Evolutionary conservation across 306 rosid species (phyloP).

Genomic region (Quercus variabilis): DNA sequence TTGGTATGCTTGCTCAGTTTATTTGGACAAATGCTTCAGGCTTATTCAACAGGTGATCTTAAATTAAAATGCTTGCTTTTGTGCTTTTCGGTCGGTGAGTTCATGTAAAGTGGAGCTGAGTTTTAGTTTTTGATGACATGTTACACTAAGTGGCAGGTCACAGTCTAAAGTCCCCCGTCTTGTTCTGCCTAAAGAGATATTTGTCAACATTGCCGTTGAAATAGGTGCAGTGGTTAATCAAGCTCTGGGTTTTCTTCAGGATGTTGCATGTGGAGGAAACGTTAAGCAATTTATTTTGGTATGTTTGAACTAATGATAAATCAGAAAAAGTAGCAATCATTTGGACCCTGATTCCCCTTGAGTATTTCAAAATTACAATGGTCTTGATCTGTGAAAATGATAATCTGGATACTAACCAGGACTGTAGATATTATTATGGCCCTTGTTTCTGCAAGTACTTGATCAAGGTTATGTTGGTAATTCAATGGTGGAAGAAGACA

Average conservation of each 20-base stretch:
- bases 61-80: conserved; percentile 14
- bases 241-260: conserved; percentile 65
- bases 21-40: conserved; percentile 74
- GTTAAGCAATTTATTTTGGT: conserved; percentile 70
- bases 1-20: conserved; percentile 78
- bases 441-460: neutral
- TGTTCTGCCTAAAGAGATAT: conserved; percentile 59
- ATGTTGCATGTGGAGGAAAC: conserved; percentile 77
- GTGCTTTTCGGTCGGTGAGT: conserved; percentile 6
- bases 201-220: conserved; percentile 56
- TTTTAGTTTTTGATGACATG: conserved; percentile 12
- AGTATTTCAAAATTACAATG: neutral
- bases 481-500: neutral
- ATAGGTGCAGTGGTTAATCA: conserved; percentile 59
- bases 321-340: conserved; percentile 7
- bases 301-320: conserved; percentile 20
- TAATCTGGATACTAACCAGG: neutral
- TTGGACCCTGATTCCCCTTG: neutral
- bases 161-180: conserved; percentile 64
- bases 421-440: neutral
- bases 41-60: conserved; percentile 50
- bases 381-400: neutral
- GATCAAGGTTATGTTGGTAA: neutral
- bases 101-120: conserved; percentile 1
- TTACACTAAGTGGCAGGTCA: conserved; percentile 44